Conservation (phyloP, 768 basidiomycete genomes). For the Lactifluus piperatus region DNA sequence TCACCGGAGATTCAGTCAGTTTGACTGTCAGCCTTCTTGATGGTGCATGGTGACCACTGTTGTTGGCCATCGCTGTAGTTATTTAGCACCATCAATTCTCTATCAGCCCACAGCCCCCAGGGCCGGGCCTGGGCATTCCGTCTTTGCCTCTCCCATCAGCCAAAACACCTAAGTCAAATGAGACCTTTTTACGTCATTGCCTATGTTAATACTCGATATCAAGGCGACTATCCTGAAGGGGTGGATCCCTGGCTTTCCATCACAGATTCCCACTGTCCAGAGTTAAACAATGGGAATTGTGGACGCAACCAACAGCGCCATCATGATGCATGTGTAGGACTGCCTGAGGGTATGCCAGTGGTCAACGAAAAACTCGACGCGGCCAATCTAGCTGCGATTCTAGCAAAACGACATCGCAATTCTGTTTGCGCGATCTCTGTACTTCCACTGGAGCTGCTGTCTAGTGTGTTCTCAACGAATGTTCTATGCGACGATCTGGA, state of each 20-base stretch:
- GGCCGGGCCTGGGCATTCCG: no score
- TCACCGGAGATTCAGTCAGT: not conserved
- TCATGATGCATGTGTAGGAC: not conserved
- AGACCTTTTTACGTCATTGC: not conserved
- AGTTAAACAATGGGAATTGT: not conserved
- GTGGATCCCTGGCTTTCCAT: not conserved
- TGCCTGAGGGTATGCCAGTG: no score
- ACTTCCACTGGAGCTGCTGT: slow-evolving; percentile 7
- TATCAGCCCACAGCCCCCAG: not conserved
- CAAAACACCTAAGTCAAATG: not conserved
- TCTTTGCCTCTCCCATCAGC: not conserved
- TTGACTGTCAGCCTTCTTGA: not conserved
- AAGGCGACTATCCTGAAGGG: not conserved
- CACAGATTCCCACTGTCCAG: not conserved
- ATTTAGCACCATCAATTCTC: no score
- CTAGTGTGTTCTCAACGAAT: not conserved
- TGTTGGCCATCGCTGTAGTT: no score
- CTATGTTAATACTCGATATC: not conserved
- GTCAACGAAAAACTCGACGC: not conserved
- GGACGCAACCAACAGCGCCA: not conserved
- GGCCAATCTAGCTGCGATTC: not conserved
- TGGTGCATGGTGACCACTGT: not conserved
- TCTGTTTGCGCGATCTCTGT: not conserved
- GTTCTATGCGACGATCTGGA: not conserved
- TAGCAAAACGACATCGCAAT: not conserved